These are phyloP conservation scores for Neopestalotiopsis clavispora DNA, from an alignment of 2,329 filamentous ascomycete species.

Conservation along the genomic window DNA sequence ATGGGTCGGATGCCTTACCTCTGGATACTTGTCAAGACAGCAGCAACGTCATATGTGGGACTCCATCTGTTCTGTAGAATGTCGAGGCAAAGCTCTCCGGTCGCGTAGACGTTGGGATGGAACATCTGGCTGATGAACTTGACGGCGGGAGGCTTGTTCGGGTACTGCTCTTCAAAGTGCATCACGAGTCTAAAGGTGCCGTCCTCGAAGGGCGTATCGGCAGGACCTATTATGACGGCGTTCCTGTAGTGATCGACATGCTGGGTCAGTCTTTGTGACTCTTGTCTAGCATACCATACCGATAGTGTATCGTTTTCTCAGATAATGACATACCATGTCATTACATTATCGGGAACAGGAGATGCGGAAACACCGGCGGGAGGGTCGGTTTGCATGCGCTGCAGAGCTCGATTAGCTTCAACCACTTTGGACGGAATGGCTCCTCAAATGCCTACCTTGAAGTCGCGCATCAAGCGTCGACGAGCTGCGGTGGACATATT, in stretches of 20 bases:
- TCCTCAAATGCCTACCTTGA: conserved; percentile 66
- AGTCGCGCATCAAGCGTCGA: conserved; percentile 78
- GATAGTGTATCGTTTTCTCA: neutral
- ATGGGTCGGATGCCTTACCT: conserved; percentile 60
- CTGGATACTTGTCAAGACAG: conserved; percentile 95
- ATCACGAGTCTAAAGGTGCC: conserved; percentile 97
- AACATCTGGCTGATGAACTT: conserved; percentile 99
- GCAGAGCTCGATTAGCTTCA: conserved; percentile 18
- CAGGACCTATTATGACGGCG: conserved; percentile 25
- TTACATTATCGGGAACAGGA: conserved; percentile 93
- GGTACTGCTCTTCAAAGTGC: conserved; percentile 99
- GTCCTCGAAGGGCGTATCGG: conserved; percentile 27
- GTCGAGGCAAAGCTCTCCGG: conserved; percentile 93
- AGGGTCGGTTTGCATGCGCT: conserved; percentile 99
- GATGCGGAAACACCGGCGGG: conserved; percentile 96
- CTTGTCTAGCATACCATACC: neutral
- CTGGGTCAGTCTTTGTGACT: neutral
- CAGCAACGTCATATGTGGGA: conserved; percentile 97
- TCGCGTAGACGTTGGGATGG: conserved; percentile 97
- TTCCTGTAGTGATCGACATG: conserved; percentile 17
- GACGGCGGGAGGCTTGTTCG: conserved; percentile 95
- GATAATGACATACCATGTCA: conserved; percentile 75
- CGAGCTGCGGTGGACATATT: conserved; percentile 76
- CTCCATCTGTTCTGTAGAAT: conserved; percentile 99
- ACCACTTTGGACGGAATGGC: neutral